Percentiles rank a stretch among this genome's conserved stretches.
Conservation (phyloP, 371 early-diverging fungal species). For the Syncephalis fuscata region DNA sequence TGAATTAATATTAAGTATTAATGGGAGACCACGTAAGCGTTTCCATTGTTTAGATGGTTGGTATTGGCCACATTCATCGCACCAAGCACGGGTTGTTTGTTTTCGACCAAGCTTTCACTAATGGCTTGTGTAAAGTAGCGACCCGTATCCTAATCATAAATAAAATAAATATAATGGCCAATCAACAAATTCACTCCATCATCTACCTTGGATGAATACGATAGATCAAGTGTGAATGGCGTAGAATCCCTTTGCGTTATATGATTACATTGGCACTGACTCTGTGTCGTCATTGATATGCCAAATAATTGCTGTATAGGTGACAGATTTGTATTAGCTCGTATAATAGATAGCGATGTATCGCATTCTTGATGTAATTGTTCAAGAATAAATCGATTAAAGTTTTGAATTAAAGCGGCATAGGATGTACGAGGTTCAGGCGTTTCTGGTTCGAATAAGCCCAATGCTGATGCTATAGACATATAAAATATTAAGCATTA, state of each 20-base stretch:
- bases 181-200: too few species aligned
- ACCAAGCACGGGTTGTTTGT: constrained; percentile 35
- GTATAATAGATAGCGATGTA: not conserved
- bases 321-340: constrained; percentile 15
- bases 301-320: constrained; percentile 60
- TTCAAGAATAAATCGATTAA: constrained; percentile 78
- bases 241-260: too few species aligned
- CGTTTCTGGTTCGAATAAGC: constrained; percentile 67
- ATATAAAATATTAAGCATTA: not conserved
- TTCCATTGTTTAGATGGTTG: constrained; percentile 47
- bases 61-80: constrained; percentile 51
- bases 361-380: constrained; percentile 64
- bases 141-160: too few species aligned
- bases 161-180: too few species aligned
- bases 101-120: too few species aligned
- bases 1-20: constrained; percentile 49
- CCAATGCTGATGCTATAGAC: constrained; percentile 46
- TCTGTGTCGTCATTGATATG: constrained; percentile 35
- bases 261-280: constrained; percentile 37
- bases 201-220: too few species aligned
- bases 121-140: too few species aligned
- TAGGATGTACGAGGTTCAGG: constrained; percentile 40
- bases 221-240: too few species aligned
- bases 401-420: constrained; percentile 61
- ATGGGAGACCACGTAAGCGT: constrained; percentile 36